Evolutionary conservation across 2,329 filamentous ascomycete species (phyloP), one percentile per base, ranked within the genome.

Genomic region (Colletotrichum viniferum): DNA sequence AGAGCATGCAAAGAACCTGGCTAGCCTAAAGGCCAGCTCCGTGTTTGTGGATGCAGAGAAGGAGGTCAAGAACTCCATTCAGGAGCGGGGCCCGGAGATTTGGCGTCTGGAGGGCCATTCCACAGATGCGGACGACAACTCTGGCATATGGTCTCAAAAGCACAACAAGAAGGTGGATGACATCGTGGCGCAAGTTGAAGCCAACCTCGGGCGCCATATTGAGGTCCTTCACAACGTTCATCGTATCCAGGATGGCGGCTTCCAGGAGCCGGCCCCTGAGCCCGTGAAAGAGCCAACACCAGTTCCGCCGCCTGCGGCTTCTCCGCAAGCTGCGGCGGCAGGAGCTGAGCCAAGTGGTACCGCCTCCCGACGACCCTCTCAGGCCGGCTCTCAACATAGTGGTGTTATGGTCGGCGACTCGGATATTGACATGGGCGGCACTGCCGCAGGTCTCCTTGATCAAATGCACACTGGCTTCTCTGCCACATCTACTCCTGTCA

Each of bases 171-270:
- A 88, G 18, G 87, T 96, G 14, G 93, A 96, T 30, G 92, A 95
- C 69, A 92, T 98, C 52, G 89, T 96, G 28, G 88, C 91, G 56
- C 91, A 95, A 70, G 91, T 98, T 2, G 95, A 98, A 85, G 86
- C 89, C 66, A 86, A 91, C 4, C 88, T 94, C n/a, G 92, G 92
- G 21, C 92, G 92, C 71, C 92, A 91, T 77, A 91, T 95, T 58
- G 88, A 90, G 48, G 87, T 90, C 30, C 90, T 94, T 69, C 90
- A 92, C 65, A 88, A 90, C 28, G 88, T 96, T 9, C 89, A 91
- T 48, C 93, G 95, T 61, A 89, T 97, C 58, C 92, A 97, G 80
- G 94, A 94, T 80, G 96, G 95, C 64, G 95, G 95, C 4, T 92
- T 89, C 77, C 90, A 95, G 83, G 91, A 95, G 77, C 89, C 88